Percentiles rank a stretch among this genome's conserved stretches.
phyloP scores from a whole-genome alignment of 148 eudicot genomes.

The Heliosperma pusillum region DNA sequence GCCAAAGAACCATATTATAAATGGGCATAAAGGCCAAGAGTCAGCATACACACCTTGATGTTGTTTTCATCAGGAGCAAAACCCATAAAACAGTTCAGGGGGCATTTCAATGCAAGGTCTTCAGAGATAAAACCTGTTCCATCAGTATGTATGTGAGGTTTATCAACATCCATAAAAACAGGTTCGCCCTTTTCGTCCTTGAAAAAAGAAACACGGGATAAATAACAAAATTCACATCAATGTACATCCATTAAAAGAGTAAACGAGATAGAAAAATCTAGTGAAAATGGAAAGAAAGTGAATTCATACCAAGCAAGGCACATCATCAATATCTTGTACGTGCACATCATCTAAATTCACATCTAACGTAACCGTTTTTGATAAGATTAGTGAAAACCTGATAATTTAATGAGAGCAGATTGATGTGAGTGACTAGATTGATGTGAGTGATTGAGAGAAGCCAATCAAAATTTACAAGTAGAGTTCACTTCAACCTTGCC shows the following conservation, averaged over 20 bases:
- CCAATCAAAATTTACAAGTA: not conserved
- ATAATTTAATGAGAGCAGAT: not conserved
- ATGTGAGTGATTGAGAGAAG: too few relatives aligned
- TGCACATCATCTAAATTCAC: conserved; percentile 43
- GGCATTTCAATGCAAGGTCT: conserved; percentile 70
- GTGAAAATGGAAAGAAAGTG: not conserved
- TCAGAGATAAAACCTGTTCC: conserved; percentile 92
- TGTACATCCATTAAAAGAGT: not conserved
- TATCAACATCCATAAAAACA: conserved; percentile 40
- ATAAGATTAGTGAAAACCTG: conserved; percentile 80
- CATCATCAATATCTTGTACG: conserved; percentile 47
- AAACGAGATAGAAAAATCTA: not conserved
- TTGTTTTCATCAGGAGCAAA: conserved; percentile 23
- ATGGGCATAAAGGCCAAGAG: conserved; percentile 5
- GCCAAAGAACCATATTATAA: not conserved
- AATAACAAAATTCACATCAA: not conserved
- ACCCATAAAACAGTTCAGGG: conserved; percentile 47
- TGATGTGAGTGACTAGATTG: not conserved
- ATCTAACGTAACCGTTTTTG: conserved; percentile 56
- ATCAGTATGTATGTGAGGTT: conserved; percentile 62
- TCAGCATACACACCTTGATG: conserved; percentile 43
- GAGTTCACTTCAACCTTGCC: conserved; percentile 35
- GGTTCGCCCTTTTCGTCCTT: conserved; percentile 48
- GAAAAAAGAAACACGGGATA: conserved; percentile 3
- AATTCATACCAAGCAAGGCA: conserved; percentile 49